Conservation (phyloP, 257 asterid genomes). For the Ligustrum vulgare region DNA sequence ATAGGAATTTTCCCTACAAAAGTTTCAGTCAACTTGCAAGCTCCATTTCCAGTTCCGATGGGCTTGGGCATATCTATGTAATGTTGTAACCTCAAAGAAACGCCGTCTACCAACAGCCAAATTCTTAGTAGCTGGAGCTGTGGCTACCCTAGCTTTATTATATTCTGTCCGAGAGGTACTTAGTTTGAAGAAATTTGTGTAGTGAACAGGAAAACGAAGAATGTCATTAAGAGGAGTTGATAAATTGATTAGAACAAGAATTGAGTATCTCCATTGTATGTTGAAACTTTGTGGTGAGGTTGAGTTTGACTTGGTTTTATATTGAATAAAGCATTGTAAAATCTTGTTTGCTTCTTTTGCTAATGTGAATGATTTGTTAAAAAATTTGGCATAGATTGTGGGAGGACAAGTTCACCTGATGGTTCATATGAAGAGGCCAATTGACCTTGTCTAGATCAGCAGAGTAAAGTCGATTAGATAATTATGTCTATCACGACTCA, state of each 20-base stretch:
- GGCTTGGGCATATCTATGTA: constrained; percentile 48
- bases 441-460: too few species aligned
- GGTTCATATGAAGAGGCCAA: background rate
- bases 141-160: constrained; percentile 50
- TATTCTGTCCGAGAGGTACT: constrained; percentile 31
- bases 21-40: constrained; percentile 56
- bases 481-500: background rate
- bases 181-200: constrained; percentile 17
- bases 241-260: too few species aligned
- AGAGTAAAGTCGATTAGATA: too few species aligned
- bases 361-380: background rate
- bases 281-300: background rate
- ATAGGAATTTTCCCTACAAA: constrained; percentile 72
- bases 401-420: background rate
- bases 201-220: background rate
- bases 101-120: constrained; percentile 29
- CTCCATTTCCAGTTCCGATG: constrained; percentile 54
- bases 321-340: background rate
- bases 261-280: background rate
- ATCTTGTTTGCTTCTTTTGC: too few species aligned
- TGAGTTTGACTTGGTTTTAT: background rate
- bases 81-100: constrained; percentile 29
- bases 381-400: background rate
- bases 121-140: constrained; percentile 48
- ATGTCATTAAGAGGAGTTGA: background rate